Base-by-base conservation (phyloP, 768 basidiomycete species). In the Tulasnella sp. region DNA sequence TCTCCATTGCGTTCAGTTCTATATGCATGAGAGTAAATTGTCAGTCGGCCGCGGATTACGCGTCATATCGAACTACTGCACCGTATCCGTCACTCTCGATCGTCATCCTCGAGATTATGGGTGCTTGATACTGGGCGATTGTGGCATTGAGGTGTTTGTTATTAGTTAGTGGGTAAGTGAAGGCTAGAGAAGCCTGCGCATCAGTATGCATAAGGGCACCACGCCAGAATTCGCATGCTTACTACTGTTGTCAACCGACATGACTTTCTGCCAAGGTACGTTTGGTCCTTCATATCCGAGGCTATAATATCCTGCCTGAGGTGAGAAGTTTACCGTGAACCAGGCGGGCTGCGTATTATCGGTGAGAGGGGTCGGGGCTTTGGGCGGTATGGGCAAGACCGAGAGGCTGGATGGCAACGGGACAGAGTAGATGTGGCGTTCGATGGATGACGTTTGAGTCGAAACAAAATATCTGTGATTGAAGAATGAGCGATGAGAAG, bases 1-100 rank as follows among this genome's bases (percentile, higher is more conserved):
- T 80, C 73, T 97, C 94, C 67, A 87, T 78, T 58, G 88, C 87
- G 70, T 96, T 96, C 58, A 97, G 74, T 67, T 90, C 91, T 93
- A 65, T 29, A 38, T 23, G 62, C 59, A 51, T 62, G 58, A 53
- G 58, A 67, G 10, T 44, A 45, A 15, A 5, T 38, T n/a, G 32
- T 26, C 2, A 13, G 42, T n/a, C 23, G 53, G 41, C 23, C 19
- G 24, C 54, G 24, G 51, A 26, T n/a, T n/a, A n/a, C n/a, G n/a
- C n/a, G n/a, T n/a, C n/a, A n/a, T n/a, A n/a, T n/a, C n/a, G n/a
- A 44, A 17, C 58, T 13, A 59, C 74, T 76, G 38, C 64, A 88
- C 91, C 88, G 69, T 85, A 87, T 27, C 86, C 91, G 66, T 93
- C 89, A 58, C 78, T 86, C 41, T 80, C 76, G 29, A 96, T 81